Conservation (phyloP, 2,329 filamentous ascomycete species). For the Geosmithia putterillii region DNA sequence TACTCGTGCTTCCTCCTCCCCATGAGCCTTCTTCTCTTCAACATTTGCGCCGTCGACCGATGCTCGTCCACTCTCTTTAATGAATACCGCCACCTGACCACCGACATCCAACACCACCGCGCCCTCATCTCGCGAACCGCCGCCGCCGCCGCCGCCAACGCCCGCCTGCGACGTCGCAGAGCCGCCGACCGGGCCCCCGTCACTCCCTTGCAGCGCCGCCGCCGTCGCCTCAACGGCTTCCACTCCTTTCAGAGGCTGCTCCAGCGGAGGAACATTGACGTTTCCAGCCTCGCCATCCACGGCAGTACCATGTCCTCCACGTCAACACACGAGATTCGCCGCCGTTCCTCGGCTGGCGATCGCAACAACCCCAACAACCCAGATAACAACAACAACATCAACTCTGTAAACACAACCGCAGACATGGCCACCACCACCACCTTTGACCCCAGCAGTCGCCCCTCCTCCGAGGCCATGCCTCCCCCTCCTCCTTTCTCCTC, state of each 20-base stretch:
- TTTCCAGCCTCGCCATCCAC: conserved; percentile 13
- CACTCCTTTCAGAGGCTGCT: conserved; percentile 15
- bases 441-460: conserved; percentile 5
- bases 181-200: conserved; percentile 17
- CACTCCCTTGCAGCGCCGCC: conserved; percentile 22
- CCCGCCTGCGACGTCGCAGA: conserved; percentile 24
- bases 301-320: conserved; percentile 23
- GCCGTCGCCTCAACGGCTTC: conserved; percentile 13
- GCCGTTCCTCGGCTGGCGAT: conserved; percentile 25
- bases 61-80: conserved; percentile 31
- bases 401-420: too few species aligned
- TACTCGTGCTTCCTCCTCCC: conserved; percentile 7
- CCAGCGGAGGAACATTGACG: too few species aligned
- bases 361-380: conserved; percentile 16
- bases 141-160: conserved; percentile 20
- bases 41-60: conserved; percentile 33
- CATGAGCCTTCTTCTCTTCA: conserved; percentile 36
- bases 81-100: conserved; percentile 26
- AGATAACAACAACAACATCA: background rate
- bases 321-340: conserved; percentile 25
- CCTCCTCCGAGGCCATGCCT: conserved; percentile 14
- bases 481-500: conserved; percentile 22
- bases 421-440: conserved; percentile 12
- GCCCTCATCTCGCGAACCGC: conserved; percentile 30
- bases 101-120: conserved; percentile 23